Evolutionary conservation across 2,329 filamentous ascomycete genomes (phyloP), one percentile per base, ranked within the genome.

Genomic region (Aspergillus novoparasiticus): DNA sequence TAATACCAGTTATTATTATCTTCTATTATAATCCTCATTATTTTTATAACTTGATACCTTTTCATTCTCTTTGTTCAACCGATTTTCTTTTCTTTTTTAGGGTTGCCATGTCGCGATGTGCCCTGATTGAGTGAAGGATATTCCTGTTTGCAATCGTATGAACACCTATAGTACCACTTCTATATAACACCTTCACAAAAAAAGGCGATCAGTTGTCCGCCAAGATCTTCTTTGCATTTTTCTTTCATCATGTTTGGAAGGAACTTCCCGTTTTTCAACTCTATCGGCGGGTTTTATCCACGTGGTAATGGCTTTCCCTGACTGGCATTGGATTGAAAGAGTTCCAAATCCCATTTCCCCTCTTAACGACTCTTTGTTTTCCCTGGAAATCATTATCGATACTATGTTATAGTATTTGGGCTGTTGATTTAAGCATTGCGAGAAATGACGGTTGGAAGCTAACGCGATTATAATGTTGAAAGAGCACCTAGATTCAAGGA

Each of bases 401-500:
- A 28, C 34, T 55, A 23, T 36, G 30, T 6, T 55, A 23, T 39
- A 55, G 30, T 55, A 55, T 55, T 39, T 19, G 21, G 32, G 9
- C 32, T 55, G 34, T 39, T 39, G 21, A 34, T 48, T n/a, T 46
- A 54, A 26, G 16, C 16, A 21, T 55, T 45, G 60, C 34, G 54
- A 59, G 30, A 21, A 60, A 28, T 26, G 34, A 14, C 26, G 14
- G 19, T 30, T 39, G 39, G 50, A 56, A 57, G 69, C 76, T 78
- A 64, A 78, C 70, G 26, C 43, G n/a, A 39, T 60, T 46, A 41
- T 45, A 21, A 36, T 41, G 39, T 32, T 60, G 19, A 36, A 67
- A 81, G 78, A 80, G 63, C 69, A 70, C n/a, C 43, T 73, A 64
- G 77, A 79, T 55, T 64, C 72, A 23, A 76, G 78, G 63, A 80